Evolutionary conservation across 225 moss, liverwort and hornwort species (phyloP).

Genomic region (Lunularia cruciata): DNA sequence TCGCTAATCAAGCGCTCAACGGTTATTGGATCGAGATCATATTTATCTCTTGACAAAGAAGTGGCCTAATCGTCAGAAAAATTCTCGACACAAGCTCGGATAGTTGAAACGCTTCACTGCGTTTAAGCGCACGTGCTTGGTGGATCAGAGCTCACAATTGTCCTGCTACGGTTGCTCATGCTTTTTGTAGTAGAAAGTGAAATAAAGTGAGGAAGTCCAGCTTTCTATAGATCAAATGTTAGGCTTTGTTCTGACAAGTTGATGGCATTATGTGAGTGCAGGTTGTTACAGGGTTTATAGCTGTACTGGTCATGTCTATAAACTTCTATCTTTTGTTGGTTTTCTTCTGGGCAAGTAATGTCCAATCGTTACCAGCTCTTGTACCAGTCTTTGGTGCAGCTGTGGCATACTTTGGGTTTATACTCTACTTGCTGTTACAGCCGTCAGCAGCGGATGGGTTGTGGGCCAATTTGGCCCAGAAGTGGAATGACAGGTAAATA

Average conservation of each 20-base stretch:
- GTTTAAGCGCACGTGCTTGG: too few relatives aligned
- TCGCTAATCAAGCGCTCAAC: too few relatives aligned
- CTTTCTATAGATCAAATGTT: background rate
- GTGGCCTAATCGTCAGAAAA: too few relatives aligned
- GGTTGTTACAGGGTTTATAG: constrained; percentile 71
- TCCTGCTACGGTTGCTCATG: too few relatives aligned
- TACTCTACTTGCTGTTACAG: constrained; percentile 68
- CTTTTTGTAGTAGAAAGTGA: too few relatives aligned
- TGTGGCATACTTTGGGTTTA: constrained; percentile 58
- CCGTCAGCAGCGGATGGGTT: constrained; percentile 68
- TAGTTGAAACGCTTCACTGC: too few relatives aligned
- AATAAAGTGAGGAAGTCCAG: too few relatives aligned
- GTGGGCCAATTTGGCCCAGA: constrained; percentile 28
- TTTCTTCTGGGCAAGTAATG: constrained; percentile 51
- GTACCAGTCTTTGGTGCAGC: constrained; percentile 30
- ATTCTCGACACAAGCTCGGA: too few relatives aligned
- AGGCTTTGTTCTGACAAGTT: background rate
- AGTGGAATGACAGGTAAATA: constrained; percentile 27
- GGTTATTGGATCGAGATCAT: too few relatives aligned
- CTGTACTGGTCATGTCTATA: constrained; percentile 70
- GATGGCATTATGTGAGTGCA: constrained; percentile 32
- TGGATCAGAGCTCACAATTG: too few relatives aligned
- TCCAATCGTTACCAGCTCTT: constrained; percentile 42
- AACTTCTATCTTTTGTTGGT: constrained; percentile 74
- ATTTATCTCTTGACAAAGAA: too few relatives aligned